phyloP scores from a whole-genome alignment of 495 filamentous ascomycete genomes.

The Xylaria flabelliformis region DNA sequence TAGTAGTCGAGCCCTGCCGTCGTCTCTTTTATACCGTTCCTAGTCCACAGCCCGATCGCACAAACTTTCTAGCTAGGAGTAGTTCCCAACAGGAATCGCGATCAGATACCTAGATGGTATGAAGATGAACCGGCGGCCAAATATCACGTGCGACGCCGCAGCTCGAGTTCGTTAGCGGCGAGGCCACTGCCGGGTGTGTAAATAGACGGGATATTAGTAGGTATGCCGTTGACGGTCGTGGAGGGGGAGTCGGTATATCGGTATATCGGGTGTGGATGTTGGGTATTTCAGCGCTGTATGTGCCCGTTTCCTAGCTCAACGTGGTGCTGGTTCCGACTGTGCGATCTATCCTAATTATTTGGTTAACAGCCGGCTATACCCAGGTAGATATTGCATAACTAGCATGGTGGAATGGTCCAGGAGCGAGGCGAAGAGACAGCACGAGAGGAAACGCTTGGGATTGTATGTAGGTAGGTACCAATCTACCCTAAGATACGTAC shows the following conservation, averaged over 20 bases:
- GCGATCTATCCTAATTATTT: neutral
- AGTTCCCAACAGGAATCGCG: neutral
- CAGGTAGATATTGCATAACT: neutral
- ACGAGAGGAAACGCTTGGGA: neutral
- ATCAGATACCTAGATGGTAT: constrained; percentile 5
- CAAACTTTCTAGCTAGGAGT: neutral
- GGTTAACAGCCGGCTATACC: neutral
- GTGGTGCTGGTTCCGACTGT: constrained; percentile 12
- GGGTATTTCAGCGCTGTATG: constrained; percentile 7
- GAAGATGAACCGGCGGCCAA: neutral
- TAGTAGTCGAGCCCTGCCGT: neutral
- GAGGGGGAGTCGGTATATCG: constrained; percentile 8
- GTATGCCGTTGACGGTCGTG: neutral
- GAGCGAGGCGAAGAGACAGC: constrained; percentile 6
- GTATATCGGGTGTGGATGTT: constrained; percentile 9
- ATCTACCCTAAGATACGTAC: constrained; percentile 8
- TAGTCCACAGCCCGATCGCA: constrained; percentile 1
- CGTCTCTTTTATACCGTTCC: constrained; percentile 7
- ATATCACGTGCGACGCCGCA: constrained; percentile 22
- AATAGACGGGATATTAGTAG: neutral
- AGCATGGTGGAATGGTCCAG: neutral
- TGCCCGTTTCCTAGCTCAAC: neutral
- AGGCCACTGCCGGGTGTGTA: constrained; percentile 7
- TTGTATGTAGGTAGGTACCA: neutral
- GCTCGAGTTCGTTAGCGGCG: constrained; percentile 13